Conservation (phyloP, 2,329 filamentous ascomycete genomes). For the Chaetomium sp. region DNA sequence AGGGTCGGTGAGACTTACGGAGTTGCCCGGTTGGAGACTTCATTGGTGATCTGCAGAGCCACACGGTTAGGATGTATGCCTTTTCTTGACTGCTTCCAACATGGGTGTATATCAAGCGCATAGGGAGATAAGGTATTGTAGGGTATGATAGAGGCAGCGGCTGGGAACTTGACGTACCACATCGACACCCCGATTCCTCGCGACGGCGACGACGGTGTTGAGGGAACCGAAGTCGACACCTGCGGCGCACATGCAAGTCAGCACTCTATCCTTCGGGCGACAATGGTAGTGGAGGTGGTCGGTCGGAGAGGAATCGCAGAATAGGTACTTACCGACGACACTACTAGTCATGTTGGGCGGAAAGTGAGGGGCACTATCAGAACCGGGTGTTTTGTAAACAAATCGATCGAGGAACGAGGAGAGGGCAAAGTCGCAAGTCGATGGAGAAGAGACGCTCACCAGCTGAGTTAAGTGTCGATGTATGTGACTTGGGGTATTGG, state of each 20-base stretch:
- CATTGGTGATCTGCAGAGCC: slow-evolving; percentile 83
- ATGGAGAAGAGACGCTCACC: slow-evolving; percentile 25
- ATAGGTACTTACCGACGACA: slow-evolving; percentile 55
- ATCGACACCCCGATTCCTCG: slow-evolving; percentile 97
- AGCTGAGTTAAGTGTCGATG: slow-evolving; percentile 28
- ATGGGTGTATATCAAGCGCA: slow-evolving; percentile 12
- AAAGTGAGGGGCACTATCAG: slow-evolving; percentile 31
- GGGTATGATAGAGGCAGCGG: not conserved
- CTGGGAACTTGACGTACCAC: slow-evolving; percentile 68
- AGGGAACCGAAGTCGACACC: slow-evolving; percentile 95
- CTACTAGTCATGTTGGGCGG: slow-evolving; percentile 54
- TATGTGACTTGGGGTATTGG: slow-evolving; percentile 8
- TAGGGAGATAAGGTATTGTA: not conserved
- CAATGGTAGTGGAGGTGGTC: not conserved
- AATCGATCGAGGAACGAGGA: slow-evolving; percentile 3
- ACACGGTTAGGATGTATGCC: slow-evolving; percentile 20
- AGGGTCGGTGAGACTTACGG: slow-evolving; percentile 67
- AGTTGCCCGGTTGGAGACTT: slow-evolving; percentile 96
- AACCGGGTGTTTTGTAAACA: slow-evolving; percentile 22
- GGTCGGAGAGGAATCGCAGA: slow-evolving; percentile 13
- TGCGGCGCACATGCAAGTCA: slow-evolving; percentile 36
- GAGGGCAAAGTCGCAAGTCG: not conserved
- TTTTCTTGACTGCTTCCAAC: slow-evolving; percentile 1
- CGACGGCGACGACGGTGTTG: slow-evolving; percentile 96
- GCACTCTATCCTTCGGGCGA: not conserved